Evolutionary conservation across 805 yeast genomes (phyloP).

Genomic region (Candida ipomoeae): DNA sequence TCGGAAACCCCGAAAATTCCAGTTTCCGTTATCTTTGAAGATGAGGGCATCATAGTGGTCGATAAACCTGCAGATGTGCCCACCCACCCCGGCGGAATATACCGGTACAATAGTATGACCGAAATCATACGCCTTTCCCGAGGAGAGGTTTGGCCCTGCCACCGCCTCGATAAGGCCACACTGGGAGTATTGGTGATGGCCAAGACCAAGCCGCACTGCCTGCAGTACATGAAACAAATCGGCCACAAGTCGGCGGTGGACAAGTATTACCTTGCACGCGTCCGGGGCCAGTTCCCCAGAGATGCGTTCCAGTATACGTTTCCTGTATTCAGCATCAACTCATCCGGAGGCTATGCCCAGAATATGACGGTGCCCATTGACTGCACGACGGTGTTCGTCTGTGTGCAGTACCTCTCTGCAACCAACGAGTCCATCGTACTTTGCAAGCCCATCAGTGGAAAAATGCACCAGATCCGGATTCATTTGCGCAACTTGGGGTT

Average conservation of each 20-base stretch:
- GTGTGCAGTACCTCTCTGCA: constrained; percentile 25
- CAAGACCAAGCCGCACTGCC: constrained; percentile 30
- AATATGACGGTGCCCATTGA: constrained; percentile 21
- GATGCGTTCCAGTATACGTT: constrained; percentile 26
- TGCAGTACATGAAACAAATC: constrained; percentile 29
- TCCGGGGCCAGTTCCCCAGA: constrained; percentile 38
- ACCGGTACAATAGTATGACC: constrained; percentile 39
- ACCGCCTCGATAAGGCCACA: constrained; percentile 49
- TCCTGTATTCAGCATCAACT: constrained; percentile 37
- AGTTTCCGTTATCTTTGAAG: constrained; percentile 26
- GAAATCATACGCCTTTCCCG: constrained; percentile 37
- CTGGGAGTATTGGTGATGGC: constrained; percentile 48
- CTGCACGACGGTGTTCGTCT: constrained; percentile 32
- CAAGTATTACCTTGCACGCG: constrained; percentile 47
- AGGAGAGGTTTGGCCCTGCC: constrained; percentile 38
- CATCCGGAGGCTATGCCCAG: constrained; percentile 25
- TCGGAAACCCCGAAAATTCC: no score
- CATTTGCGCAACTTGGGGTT: constrained; percentile 46
- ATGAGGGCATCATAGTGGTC: constrained; percentile 38
- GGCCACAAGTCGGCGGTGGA: constrained; percentile 22
- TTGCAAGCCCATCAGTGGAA: constrained; percentile 50
- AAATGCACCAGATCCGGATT: constrained; percentile 55
- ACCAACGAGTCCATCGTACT: constrained; percentile 40
- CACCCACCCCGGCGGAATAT: constrained; percentile 49
- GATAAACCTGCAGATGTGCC: constrained; percentile 53